phyloP scores from a whole-genome alignment of 2,329 filamentous ascomycete genomes.

The Botrytis elliptica region DNA sequence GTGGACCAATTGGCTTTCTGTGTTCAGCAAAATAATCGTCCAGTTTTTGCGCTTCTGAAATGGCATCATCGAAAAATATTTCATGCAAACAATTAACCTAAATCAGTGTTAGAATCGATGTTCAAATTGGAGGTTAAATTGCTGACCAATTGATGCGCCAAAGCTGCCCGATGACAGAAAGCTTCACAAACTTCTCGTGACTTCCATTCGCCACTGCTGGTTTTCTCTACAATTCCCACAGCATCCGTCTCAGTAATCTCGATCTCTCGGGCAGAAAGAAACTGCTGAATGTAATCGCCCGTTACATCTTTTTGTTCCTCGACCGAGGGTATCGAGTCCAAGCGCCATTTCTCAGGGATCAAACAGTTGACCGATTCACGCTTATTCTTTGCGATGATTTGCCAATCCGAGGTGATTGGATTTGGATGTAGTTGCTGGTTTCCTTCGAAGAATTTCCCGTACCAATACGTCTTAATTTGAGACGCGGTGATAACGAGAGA shows the following conservation, averaged over 20 bases:
- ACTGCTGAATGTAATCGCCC: slow-evolving; percentile 55
- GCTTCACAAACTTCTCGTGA: slow-evolving; percentile 53
- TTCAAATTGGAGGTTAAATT: slow-evolving; percentile 46
- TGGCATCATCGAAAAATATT: slow-evolving; percentile 54
- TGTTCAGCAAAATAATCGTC: slow-evolving; percentile 50
- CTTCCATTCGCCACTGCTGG: slow-evolving; percentile 53
- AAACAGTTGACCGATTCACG: slow-evolving; percentile 51
- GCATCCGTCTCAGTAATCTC: slow-evolving; percentile 62
- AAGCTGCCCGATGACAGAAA: slow-evolving; percentile 54
- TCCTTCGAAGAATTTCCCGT: neutral
- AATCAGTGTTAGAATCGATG: slow-evolving; percentile 40
- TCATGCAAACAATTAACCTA: slow-evolving; percentile 60
- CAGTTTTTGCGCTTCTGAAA: slow-evolving; percentile 50
- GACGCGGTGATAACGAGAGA: neutral
- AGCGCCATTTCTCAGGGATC: slow-evolving; percentile 57
- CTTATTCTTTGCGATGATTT: slow-evolving; percentile 51
- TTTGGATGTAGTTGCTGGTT: neutral
- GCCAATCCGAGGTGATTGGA: slow-evolving; percentile 44
- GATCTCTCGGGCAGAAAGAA: slow-evolving; percentile 52
- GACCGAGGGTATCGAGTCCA: slow-evolving; percentile 41
- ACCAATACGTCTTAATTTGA: slow-evolving; percentile 7
- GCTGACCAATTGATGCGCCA: slow-evolving; percentile 56
- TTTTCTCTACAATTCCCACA: slow-evolving; percentile 54
- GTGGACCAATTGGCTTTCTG: slow-evolving; percentile 40
- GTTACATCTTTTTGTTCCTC: slow-evolving; percentile 57